Percentiles rank a stretch among this genome's conserved stretches.
Conservation (phyloP, 257 asterid species). For the Solanum tarapatanum region DNA sequence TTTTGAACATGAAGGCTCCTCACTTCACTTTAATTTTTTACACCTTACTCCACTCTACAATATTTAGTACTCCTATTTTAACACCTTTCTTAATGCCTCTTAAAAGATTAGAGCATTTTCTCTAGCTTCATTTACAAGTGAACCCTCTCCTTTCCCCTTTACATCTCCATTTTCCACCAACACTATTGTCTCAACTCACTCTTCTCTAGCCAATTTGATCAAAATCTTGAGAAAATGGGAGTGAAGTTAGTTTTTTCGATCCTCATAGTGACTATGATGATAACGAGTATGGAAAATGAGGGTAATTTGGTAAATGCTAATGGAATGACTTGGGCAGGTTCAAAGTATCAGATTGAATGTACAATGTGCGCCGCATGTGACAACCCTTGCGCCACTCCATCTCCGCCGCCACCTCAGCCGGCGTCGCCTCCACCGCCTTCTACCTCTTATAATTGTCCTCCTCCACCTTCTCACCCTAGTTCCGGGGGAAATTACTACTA, state of each 20-base stretch:
- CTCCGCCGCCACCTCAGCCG: slow-evolving; percentile 50
- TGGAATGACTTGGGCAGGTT: slow-evolving; percentile 53
- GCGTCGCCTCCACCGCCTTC: slow-evolving; percentile 51
- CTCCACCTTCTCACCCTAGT: slow-evolving; percentile 17
- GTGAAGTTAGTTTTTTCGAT: not conserved
- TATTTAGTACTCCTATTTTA: not conserved
- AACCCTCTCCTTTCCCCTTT: not conserved
- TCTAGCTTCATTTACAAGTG: not conserved
- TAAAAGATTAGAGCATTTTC: slow-evolving; percentile 11
- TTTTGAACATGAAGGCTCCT: slow-evolving; percentile 5
- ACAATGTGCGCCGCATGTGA: slow-evolving; percentile 93
- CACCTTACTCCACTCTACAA: not conserved
- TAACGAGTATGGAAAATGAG: not conserved
- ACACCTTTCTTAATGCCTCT: slow-evolving; percentile 17
- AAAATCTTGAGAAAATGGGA: slow-evolving; percentile 20
- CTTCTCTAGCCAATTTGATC: not conserved
- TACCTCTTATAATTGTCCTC: too few species aligned
- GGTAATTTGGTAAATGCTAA: not conserved
- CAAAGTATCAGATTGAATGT: slow-evolving; percentile 77
- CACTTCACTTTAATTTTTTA: not conserved
- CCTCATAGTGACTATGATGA: not conserved
- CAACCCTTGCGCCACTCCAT: slow-evolving; percentile 71
- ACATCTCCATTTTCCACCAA: not conserved
- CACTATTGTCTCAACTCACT: not conserved
- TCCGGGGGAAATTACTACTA: slow-evolving; percentile 12